Evolutionary conservation across 176 grass and related monocot genomes (phyloP).

Genomic region (Tillandsia fasciculata): DNA sequence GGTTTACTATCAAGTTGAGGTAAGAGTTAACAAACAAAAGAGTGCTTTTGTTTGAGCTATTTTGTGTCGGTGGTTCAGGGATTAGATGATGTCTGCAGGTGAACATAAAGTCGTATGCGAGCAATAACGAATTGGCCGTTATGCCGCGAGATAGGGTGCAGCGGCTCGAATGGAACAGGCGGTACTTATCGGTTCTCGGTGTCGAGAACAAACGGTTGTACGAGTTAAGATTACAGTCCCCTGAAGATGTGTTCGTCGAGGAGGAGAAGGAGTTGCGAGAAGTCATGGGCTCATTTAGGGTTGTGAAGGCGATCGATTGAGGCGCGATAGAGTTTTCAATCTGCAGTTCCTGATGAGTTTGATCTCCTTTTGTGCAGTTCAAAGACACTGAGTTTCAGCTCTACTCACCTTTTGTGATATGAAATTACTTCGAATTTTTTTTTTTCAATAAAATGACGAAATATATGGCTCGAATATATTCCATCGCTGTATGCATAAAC

Average conservation of each 20-base stretch:
- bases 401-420: too few relatives aligned
- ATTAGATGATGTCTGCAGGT: slow-evolving; percentile 30
- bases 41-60: not conserved
- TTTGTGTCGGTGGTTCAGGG: not conserved
- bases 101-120: slow-evolving; percentile 94
- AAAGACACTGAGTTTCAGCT: too few relatives aligned
- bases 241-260: slow-evolving; percentile 56
- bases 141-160: slow-evolving; percentile 86
- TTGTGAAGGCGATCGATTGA: slow-evolving; percentile 29
- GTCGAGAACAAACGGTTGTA: slow-evolving; percentile 89
- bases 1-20: slow-evolving; percentile 93
- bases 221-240: slow-evolving; percentile 68
- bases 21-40: slow-evolving; percentile 4
- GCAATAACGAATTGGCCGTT: slow-evolving; percentile 84
- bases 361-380: too few relatives aligned
- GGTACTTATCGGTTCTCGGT: slow-evolving; percentile 71
- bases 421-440: too few relatives aligned
- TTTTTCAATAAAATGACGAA: too few relatives aligned
- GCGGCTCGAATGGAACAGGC: slow-evolving; percentile 76
- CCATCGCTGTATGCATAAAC: too few relatives aligned
- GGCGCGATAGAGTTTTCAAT: too few relatives aligned
- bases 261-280: slow-evolving; percentile 63
- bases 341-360: too few relatives aligned
- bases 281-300: slow-evolving; percentile 86
- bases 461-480: too few relatives aligned